Evolutionary conservation across 495 filamentous ascomycete species (phyloP), one percentile per base, ranked within the genome.

Genomic region (Choiromyces venosus): DNA sequence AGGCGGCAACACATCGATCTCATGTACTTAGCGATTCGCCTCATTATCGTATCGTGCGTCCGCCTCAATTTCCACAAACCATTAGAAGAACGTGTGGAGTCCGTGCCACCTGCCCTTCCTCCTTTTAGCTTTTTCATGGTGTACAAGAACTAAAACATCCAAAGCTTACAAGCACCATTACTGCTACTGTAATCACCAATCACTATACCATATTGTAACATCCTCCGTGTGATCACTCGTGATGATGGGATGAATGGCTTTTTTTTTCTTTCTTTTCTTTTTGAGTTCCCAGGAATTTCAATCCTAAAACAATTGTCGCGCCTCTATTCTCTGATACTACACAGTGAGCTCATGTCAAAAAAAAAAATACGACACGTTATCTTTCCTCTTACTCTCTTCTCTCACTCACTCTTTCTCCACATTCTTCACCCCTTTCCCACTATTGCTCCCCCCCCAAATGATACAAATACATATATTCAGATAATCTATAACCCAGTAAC

Each of bases 401-500:
- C n/a, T n/a, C n/a, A n/a, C n/a, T n/a, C n/a, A n/a, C n/a, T 61
- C 52, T 61, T 12, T 33, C 52, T 16, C 25, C 52, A 6, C 3
- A 33, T 33, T 61, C 52, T 14, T 33, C 25, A 12, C 52, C 18
- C 25, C 25, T 12, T 61, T 61, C 52, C 52, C 52, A 37, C 65
- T 40, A 71, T 40, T 66, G 39, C 44, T 64, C 67, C 65, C 67
- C 67, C 65, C 68, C 73, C 65, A 46, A 68, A 78, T 78, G 72
- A 73, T 78, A 74, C 74, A 77, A 72, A 78, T 68, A 77, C 76
- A 78, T 78, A 78, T 75, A 78, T 78, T 68, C 71, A 75, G 68
- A 78, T 79, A 79, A 79, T 80, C 79, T 80, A 80, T 80, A 80
- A 73, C 67, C 74, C 78, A 80, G 74, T 71, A 80, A 80, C 78